These are phyloP conservation scores for Cinnamomum chago DNA, from an alignment of 164 flowering plant species.

Conservation along the genomic window DNA sequence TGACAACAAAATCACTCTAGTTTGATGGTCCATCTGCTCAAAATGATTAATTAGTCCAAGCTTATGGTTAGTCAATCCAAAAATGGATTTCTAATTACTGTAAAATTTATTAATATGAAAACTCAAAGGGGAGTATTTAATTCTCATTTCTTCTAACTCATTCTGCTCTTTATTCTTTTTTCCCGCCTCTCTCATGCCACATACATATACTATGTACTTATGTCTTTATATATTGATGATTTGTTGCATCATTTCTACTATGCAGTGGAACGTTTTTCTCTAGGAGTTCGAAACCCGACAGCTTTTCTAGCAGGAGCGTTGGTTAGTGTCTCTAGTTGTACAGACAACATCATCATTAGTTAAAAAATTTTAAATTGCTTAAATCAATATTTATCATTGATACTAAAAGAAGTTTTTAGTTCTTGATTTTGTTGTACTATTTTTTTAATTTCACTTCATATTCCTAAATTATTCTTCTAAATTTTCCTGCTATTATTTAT, in stretches of 20 bases:
- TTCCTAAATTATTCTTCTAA: not conserved
- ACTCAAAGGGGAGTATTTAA: too few relatives aligned
- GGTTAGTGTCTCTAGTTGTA: slow-evolving; percentile 37
- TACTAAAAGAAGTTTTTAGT: not conserved
- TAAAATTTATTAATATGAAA: too few relatives aligned
- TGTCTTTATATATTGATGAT: too few relatives aligned
- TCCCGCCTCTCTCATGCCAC: too few relatives aligned
- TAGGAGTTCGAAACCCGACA: slow-evolving; percentile 86
- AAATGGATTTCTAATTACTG: too few relatives aligned
- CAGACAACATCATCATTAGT: not conserved
- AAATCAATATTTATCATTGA: not conserved
- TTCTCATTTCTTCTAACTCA: too few relatives aligned
- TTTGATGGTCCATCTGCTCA: too few relatives aligned
- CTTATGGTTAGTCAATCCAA: too few relatives aligned
- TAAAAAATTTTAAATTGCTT: not conserved
- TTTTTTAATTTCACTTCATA: not conserved
- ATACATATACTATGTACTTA: too few relatives aligned
- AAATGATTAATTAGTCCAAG: too few relatives aligned
- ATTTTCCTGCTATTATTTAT: not conserved
- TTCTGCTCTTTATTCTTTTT: too few relatives aligned
- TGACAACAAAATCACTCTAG: too few relatives aligned
- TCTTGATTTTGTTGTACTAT: not conserved
- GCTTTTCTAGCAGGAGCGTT: slow-evolving; percentile 78
- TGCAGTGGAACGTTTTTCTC: slow-evolving; percentile 82
- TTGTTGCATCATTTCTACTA: not conserved